Conservation (phyloP, 225 moss, liverwort and hornwort species). For the Asterella californica region DNA sequence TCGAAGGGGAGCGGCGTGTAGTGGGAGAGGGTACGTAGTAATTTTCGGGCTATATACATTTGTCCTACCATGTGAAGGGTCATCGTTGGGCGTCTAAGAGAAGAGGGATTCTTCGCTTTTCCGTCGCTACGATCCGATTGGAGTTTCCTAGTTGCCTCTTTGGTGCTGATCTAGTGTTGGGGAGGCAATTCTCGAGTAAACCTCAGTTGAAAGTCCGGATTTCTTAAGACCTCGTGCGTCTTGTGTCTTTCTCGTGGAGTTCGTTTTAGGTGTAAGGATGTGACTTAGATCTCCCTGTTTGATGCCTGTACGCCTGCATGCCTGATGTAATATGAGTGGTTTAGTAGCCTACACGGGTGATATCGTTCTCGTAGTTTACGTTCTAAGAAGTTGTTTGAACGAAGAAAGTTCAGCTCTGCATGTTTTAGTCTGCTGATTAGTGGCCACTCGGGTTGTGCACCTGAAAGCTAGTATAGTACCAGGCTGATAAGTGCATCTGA, state of each 20-base stretch:
- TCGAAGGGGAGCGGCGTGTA: neutral
- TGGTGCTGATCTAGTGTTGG: conserved; percentile 4
- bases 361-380: neutral
- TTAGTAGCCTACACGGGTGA: neutral
- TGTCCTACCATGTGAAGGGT: conserved; percentile 3
- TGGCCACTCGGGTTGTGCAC: neutral
- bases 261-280: neutral
- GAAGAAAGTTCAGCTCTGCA: neutral
- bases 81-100: conserved; percentile 6
- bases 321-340: neutral
- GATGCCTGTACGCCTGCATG: neutral
- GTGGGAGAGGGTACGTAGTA: neutral
- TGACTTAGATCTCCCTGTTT: neutral
- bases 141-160: conserved; percentile 3
- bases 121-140: conserved; percentile 11
- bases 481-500: neutral
- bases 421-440: neutral
- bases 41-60: conserved; percentile 10
- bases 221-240: conserved; percentile 1
- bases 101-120: conserved; percentile 7
- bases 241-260: neutral
- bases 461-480: neutral
- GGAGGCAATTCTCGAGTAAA: conserved; percentile 7
- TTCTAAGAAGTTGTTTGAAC: neutral
- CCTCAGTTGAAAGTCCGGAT: neutral